Percentiles rank a stretch among this genome's conserved stretches.
Evolutionary conservation across 2,329 filamentous ascomycete species (phyloP).

Genomic region (Calonectria honghensis): DNA sequence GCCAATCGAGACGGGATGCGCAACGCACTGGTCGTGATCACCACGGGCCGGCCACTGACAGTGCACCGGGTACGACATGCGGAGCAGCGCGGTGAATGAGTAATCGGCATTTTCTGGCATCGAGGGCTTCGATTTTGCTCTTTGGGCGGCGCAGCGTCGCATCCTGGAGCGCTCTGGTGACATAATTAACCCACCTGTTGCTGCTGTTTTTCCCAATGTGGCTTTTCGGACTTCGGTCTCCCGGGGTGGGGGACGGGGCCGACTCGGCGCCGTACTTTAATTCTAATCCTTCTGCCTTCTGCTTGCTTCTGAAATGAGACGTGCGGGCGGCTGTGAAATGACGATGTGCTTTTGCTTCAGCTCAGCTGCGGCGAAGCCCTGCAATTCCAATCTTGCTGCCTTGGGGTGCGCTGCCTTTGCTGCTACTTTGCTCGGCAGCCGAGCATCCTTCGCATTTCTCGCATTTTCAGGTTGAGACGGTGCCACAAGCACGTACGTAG

Average conservation of each 20-base stretch:
- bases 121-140: not conserved
- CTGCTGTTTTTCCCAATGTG: not conserved
- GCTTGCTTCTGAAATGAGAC: slow-evolving; percentile 19
- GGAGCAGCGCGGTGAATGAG: slow-evolving; percentile 16
- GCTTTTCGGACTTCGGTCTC: slow-evolving; percentile 21
- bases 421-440: not conserved
- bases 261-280: slow-evolving; percentile 20
- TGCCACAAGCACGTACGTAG: slow-evolving; percentile 11
- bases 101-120: slow-evolving; percentile 16
- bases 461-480: slow-evolving; percentile 27
- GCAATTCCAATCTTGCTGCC: slow-evolving; percentile 36
- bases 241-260: slow-evolving; percentile 20
- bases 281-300: not conserved
- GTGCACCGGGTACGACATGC: not conserved
- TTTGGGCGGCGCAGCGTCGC: slow-evolving; percentile 6
- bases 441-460: slow-evolving; percentile 7
- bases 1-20: slow-evolving; percentile 9
- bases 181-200: slow-evolving; percentile 9
- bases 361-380: slow-evolving; percentile 16
- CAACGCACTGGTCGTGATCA: slow-evolving; percentile 13
- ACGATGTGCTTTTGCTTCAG: slow-evolving; percentile 26
- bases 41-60: slow-evolving; percentile 18
- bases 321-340: slow-evolving; percentile 15
- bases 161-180: slow-evolving; percentile 15
- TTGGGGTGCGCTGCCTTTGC: not conserved